These are phyloP conservation scores for Skeletonema menzelii DNA, from an alignment of 108 stramenopile genomes.

Conservation along the genomic window DNA sequence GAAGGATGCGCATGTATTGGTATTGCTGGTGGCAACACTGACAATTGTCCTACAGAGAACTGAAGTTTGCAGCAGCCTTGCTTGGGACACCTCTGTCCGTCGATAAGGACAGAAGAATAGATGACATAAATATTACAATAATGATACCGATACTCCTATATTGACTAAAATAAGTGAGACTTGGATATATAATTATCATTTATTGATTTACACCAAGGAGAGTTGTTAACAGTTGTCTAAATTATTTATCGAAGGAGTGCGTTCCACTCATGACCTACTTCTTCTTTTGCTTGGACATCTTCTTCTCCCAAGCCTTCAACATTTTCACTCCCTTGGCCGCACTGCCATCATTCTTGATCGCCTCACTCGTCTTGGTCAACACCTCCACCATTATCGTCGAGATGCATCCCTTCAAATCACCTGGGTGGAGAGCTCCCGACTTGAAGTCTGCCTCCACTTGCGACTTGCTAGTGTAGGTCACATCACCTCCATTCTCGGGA, in stretches of 20 bases:
- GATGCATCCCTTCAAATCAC: constrained; percentile 91
- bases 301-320: constrained; percentile 87
- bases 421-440: constrained; percentile 90
- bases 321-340: constrained; percentile 81
- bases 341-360: constrained; percentile 81
- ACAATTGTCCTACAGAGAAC: neutral
- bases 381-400: constrained; percentile 77
- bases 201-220: no score
- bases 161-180: no score
- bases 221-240: no score
- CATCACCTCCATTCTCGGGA: constrained; percentile 86
- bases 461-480: constrained; percentile 70
- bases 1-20: neutral
- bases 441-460: constrained; percentile 84
- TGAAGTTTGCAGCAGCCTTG: no score
- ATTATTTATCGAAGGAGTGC: no score
- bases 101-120: no score
- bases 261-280: constrained; percentile 28
- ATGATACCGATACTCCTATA: no score
- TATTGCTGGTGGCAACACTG: neutral
- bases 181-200: no score
- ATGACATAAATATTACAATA: no score
- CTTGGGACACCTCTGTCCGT: no score
- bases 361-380: constrained; percentile 85
- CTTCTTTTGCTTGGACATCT: constrained; percentile 73